Evolutionary conservation across 2,329 filamentous ascomycete genomes (phyloP), one percentile per base, ranked within the genome.

Genomic region (Parastagonospora nodorum): DNA sequence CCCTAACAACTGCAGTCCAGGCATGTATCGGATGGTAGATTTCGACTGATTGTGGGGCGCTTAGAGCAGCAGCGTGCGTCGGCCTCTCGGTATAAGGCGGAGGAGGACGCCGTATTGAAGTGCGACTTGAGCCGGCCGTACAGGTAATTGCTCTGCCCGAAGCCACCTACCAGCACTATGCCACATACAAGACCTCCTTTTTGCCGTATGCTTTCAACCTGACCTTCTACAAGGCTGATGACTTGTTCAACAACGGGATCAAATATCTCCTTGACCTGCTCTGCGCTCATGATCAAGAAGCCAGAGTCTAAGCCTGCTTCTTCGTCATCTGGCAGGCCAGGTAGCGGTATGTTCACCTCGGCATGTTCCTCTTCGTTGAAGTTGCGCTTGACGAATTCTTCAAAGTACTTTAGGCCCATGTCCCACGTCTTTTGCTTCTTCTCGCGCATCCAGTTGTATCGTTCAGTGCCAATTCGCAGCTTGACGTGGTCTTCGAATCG

Each of bases 311-410:
- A 76, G 0, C 88, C 87, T 12, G 83, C 87, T 42, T 87, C 86
- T 72, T 90, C 87, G 51, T 92, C 88, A 61, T 93, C 89, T 0
- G 88, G 82, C 2, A 92, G 75, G 1, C 89, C 89, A 1, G 88
- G 89, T 58, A 92, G 89, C 0, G 89, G 89, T 4, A 92, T 83
- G 50, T 91, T 91, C 51, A 92, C 84, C 68, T 92, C 89, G 42
- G 86, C 81, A 56, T 89, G 84, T 65, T 91, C 88, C 40, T 90
- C 88, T 63, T 89, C 87, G 67, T 89, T 88, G 68, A 92, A 93
- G 65, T 91, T 92, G 11, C 89, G 82, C 74, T 93, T 93, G 11
- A 93, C 88, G 67, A 90, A 92, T 67, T 92, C 88, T 64, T 93
- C 89, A 71, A 91, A 93, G 66, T 91, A 92, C 48, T 85, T 83